Evolutionary conservation across 441 rosid species (phyloP).

Genomic region (Erodium moschatum): DNA sequence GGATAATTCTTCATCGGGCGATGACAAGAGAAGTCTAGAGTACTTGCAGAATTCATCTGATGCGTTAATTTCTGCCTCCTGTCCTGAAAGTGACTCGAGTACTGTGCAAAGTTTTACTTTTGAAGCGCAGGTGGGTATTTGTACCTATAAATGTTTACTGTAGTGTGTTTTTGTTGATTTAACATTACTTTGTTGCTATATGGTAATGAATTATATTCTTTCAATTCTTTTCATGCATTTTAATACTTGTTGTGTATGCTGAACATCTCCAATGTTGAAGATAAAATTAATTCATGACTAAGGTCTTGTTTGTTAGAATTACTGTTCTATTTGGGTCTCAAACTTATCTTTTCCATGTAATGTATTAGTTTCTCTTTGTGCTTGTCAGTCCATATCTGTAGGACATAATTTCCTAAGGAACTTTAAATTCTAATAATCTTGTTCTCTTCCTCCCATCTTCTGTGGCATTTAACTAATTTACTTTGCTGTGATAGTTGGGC

Average conservation of each 20-base stretch:
- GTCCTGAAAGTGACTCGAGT: constrained; percentile 37
- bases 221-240: background rate
- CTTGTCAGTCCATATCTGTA: background rate
- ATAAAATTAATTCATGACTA: background rate
- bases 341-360: background rate
- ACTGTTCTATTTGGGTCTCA: constrained; percentile 2
- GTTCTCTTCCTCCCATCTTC: background rate
- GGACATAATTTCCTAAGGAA: background rate
- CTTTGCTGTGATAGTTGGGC: background rate
- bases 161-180: background rate
- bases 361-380: constrained; percentile 1
- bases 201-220: background rate
- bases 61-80: constrained; percentile 30
- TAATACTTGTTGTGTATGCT: background rate
- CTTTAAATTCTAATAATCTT: background rate
- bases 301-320: background rate
- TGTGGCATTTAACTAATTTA: background rate
- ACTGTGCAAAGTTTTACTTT: constrained; percentile 60
- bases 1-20: constrained; percentile 42
- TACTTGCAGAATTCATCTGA: constrained; percentile 35
- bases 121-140: constrained; percentile 72
- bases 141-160: background rate
- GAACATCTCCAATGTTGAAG: background rate
- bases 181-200: background rate
- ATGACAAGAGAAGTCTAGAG: constrained; percentile 36